Evolutionary conservation across 2,329 filamentous ascomycete species (phyloP), one percentile per base, ranked within the genome.

Genomic region (Penicillium sp.): DNA sequence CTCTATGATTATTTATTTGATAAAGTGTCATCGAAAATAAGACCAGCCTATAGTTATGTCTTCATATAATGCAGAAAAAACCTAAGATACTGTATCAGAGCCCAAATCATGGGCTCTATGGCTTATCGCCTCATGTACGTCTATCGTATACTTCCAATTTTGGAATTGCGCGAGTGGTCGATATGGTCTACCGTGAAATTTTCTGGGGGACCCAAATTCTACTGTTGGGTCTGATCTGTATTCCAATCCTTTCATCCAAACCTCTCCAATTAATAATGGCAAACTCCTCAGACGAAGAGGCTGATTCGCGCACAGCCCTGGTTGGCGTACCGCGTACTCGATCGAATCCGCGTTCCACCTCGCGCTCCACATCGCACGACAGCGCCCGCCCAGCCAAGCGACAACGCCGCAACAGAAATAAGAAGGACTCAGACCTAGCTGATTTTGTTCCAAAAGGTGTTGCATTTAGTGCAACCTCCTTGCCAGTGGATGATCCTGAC

Each of bases 231-330:
- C 53, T 19, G 7, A 29, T 46, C 21, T 47, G n/a, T 17, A 0
- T n/a, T 35, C 29, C 13, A 17, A 47, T 47, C 21, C n/a, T 33
- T 43, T n/a, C 4, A 17, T 33, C 10, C 41, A 7, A 27, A 27
- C 19, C 17, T 19, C 5, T 33, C 8, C 37, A 43, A 21, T 25
- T 38, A 6, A 23, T 40, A 13, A 57, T 57, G 55, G 35, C 42
- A 12, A 42, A 57, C 13, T 37, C 42, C 31, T 67, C 70, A 29
- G 70, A 64, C 43, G 71, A 75, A 49, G 73, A 77, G 33, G 69
- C 71, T 49, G 74, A 82, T 62, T 82, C 80, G 19, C 73, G 80
- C 48, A 82, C 78, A 38, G 77, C 77, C 46, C 71, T 74, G 3
- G 70, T 81, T 25, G 77, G 78, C 17, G 62, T 68, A 38, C 75